Conservation (phyloP, 306 rosid genomes). For the Heteromeles arbutifolia region DNA sequence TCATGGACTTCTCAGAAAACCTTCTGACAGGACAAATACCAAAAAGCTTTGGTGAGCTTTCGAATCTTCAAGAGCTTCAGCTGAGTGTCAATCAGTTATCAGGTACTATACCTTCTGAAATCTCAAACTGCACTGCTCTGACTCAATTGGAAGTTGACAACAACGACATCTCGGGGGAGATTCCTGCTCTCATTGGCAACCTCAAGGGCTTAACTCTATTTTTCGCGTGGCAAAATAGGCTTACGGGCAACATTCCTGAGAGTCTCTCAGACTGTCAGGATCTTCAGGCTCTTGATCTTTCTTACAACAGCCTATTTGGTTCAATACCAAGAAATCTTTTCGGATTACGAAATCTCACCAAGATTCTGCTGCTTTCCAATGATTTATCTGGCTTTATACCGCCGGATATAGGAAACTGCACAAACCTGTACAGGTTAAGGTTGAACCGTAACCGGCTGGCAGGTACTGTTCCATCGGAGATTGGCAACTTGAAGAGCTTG, state of each 20-base stretch:
- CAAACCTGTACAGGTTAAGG: conserved; percentile 62
- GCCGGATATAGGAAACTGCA: conserved; percentile 70
- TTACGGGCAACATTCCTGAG: conserved; percentile 68
- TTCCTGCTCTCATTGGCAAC: conserved; percentile 54
- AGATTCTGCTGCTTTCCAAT: conserved; percentile 66
- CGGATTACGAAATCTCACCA: conserved; percentile 51
- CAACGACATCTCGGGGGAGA: conserved; percentile 65
- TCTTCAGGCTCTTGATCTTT: conserved; percentile 73
- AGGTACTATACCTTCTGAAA: conserved; percentile 64
- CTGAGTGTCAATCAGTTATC: conserved; percentile 69
- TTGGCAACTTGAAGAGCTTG: conserved; percentile 51
- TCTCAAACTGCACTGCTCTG: conserved; percentile 55
- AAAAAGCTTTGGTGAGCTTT: conserved; percentile 45
- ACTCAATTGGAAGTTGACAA: conserved; percentile 68
- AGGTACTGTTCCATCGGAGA: conserved; percentile 73
- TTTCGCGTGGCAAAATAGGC: conserved; percentile 68
- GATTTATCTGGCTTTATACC: conserved; percentile 71
- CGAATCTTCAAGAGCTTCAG: conserved; percentile 65
- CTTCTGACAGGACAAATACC: conserved; percentile 72
- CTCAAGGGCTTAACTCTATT: conserved; percentile 63
- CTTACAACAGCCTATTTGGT: conserved; percentile 59
- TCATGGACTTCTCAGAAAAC: conserved; percentile 69
- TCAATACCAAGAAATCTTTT: conserved; percentile 56
- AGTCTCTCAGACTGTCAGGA: conserved; percentile 55
- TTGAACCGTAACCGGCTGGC: conserved; percentile 47